Conservation (phyloP, 2,329 filamentous ascomycete genomes). For the Fusarium cicatricum region DNA sequence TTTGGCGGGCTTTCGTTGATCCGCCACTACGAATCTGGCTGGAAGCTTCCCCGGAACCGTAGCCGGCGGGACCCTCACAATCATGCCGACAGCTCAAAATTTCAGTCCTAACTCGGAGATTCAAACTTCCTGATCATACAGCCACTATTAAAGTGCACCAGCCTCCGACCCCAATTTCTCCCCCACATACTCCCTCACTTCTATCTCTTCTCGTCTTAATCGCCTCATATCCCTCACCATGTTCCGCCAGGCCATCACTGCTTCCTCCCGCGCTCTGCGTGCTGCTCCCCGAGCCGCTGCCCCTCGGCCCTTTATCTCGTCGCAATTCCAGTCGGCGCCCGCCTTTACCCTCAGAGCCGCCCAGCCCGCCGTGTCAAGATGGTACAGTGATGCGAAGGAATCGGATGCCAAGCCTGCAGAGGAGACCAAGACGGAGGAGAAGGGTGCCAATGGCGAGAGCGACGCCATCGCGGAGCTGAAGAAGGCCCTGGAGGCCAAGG, state of each 20-base stretch:
- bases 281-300: slow-evolving; percentile 49
- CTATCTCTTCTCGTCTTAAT: slow-evolving; percentile 6
- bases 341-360: slow-evolving; percentile 49
- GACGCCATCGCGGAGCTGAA: slow-evolving; percentile 56
- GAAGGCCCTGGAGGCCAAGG: slow-evolving; percentile 62
- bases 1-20: slow-evolving; percentile 44
- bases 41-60: slow-evolving; percentile 35
- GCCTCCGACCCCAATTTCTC: slow-evolving; percentile 15
- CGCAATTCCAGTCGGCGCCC: slow-evolving; percentile 50
- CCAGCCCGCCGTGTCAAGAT: slow-evolving; percentile 50
- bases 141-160: slow-evolving; percentile 32
- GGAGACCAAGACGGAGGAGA: slow-evolving; percentile 42
- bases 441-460: slow-evolving; percentile 41
- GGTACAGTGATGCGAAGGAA: slow-evolving; percentile 60
- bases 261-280: slow-evolving; percentile 56
- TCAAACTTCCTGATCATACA: slow-evolving; percentile 40
- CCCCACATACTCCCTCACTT: slow-evolving; percentile 9
- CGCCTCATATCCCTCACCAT: slow-evolving; percentile 44
- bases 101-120: slow-evolving; percentile 39
- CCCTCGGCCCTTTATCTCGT: slow-evolving; percentile 48
- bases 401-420: slow-evolving; percentile 41
- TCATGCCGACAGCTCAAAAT: slow-evolving; percentile 44
- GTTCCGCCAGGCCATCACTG: slow-evolving; percentile 56
- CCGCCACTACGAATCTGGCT: slow-evolving; percentile 32
- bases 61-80: slow-evolving; percentile 36